Base-by-base conservation (phyloP, 257 asterid species). In the Gardenia jasminoides region DNA sequence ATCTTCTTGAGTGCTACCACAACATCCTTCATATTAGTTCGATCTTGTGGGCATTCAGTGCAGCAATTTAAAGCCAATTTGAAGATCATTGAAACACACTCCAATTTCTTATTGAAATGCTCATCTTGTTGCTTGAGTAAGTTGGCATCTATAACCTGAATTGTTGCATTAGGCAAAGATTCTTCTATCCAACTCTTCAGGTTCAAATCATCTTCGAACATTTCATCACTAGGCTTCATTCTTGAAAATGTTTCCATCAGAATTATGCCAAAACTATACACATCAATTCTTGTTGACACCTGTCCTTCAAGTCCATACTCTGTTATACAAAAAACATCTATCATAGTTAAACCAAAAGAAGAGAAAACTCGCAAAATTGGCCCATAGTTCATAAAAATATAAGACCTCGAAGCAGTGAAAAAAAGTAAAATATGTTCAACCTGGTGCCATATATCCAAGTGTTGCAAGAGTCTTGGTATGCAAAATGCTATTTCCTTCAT, bases 11-110 rank as follows among this genome's bases (percentile, higher is more conserved):
- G 78, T 28, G 24, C 67, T 20, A 46, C 73, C n/a, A 79, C 81
- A 9, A 79, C 82, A 44, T 80, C 88, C 62, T 47, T 80, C 71
- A 89, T 80, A 20, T 50, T 52, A 48, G 86, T 76, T 13, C 90
- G 79, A 6, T 81, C 84, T 46, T 6, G 24, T 10, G 91, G 85
- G 54, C 68, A 81, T 70, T 52, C 64, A 10, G 20, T 50, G 44
- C 80, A 78, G 80, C 93, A 87, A 10, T 67, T 72, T 28, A 87
- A 71, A 52, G 85, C 88, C 67, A 87, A 67, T 77, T 84, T 80
- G 70, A 84, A 47, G 30, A 84, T 83, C 16, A 77, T 73, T 11
- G 82, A 59, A 13, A 82, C 20, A 56, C 81, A 80, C 39, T 84
- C 78, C 17, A 72, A 1, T 67, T 76, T 75, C n/a, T 61, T 30